Conservation (phyloP, 2,329 filamentous ascomycete genomes). For the Graphiopsis chlorocephala region DNA sequence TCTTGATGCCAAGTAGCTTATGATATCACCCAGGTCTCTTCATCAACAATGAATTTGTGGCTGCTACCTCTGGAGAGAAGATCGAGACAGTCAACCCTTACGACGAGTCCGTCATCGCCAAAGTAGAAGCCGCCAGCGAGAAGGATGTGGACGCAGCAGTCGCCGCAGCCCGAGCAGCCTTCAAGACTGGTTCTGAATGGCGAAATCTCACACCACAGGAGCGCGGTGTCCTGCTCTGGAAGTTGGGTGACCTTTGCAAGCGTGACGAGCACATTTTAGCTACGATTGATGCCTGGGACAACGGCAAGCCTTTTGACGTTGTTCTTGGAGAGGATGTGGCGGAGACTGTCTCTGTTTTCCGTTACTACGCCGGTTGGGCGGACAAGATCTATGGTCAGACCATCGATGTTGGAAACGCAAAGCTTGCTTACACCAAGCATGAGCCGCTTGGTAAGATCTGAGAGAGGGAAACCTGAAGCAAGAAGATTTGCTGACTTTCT, state of each 20-base stretch:
- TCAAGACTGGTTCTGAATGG: slow-evolving; percentile 51
- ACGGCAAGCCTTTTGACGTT: slow-evolving; percentile 45
- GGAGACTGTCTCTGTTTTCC: slow-evolving; percentile 63
- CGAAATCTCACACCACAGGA: slow-evolving; percentile 53
- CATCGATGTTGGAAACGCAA: slow-evolving; percentile 68
- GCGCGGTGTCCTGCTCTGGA: slow-evolving; percentile 45
- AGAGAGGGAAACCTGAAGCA: too few species aligned
- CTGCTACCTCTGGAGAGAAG: slow-evolving; percentile 48
- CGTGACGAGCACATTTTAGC: slow-evolving; percentile 44
- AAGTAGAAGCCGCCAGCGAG: slow-evolving; percentile 65
- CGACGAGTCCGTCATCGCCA: slow-evolving; percentile 38
- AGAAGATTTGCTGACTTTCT: background rate
- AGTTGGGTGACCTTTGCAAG: slow-evolving; percentile 45
- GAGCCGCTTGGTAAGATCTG: slow-evolving; percentile 17
- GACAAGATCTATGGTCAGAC: slow-evolving; percentile 85
- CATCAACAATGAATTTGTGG: slow-evolving; percentile 16
- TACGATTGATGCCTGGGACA: slow-evolving; percentile 45
- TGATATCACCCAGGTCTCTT: slow-evolving; percentile 6
- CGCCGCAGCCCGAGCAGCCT: slow-evolving; percentile 66
- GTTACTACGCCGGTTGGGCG: slow-evolving; percentile 82
- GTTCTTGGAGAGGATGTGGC: slow-evolving; percentile 65
- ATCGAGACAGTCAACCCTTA: slow-evolving; percentile 60
- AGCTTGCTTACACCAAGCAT: slow-evolving; percentile 63
- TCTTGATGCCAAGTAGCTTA: background rate
- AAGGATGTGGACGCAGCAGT: slow-evolving; percentile 70